Conservation (phyloP, 2,329 filamentous ascomycete genomes). For the Verticillium klebahnii region DNA sequence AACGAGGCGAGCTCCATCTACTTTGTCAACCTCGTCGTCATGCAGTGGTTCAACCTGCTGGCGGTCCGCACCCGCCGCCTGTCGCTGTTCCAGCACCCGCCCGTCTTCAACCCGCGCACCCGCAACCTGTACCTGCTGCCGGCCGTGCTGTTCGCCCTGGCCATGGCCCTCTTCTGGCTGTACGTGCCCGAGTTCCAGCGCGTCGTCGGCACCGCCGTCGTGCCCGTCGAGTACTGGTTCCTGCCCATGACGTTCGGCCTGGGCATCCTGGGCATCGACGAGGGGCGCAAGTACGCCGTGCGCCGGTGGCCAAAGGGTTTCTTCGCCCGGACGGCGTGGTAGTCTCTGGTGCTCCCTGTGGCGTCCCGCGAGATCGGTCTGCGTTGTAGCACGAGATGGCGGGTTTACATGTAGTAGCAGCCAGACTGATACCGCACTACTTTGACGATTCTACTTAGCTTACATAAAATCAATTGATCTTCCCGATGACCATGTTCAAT, state of each 20-base stretch:
- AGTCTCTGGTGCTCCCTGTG: constrained; percentile 15
- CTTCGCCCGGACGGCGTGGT: constrained; percentile 47
- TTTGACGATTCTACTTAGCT: too few species aligned
- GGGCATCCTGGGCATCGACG: constrained; percentile 46
- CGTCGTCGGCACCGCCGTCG: constrained; percentile 53
- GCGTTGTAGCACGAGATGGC: background rate
- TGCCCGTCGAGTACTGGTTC: constrained; percentile 74
- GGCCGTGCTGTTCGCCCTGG: constrained; percentile 63
- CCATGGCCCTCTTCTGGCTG: constrained; percentile 65
- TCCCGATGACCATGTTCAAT: too few species aligned
- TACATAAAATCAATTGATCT: too few species aligned
- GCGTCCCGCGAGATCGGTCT: background rate
- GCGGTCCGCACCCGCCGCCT: constrained; percentile 61
- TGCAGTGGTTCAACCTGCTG: constrained; percentile 77
- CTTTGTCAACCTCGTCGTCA: constrained; percentile 75
- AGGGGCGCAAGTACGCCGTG: constrained; percentile 45
- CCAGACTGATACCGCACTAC: too few species aligned
- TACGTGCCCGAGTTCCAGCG: constrained; percentile 64
- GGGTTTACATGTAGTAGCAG: too few species aligned
- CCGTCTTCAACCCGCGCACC: constrained; percentile 58
- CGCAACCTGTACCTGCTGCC: constrained; percentile 67
- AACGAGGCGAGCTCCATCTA: constrained; percentile 70
- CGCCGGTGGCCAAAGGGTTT: constrained; percentile 37
- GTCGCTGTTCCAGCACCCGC: constrained; percentile 68
- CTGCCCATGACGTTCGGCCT: constrained; percentile 68